phyloP scores from a whole-genome alignment of 2,329 filamentous ascomycete genomes.

The Exophiala calicioides region DNA sequence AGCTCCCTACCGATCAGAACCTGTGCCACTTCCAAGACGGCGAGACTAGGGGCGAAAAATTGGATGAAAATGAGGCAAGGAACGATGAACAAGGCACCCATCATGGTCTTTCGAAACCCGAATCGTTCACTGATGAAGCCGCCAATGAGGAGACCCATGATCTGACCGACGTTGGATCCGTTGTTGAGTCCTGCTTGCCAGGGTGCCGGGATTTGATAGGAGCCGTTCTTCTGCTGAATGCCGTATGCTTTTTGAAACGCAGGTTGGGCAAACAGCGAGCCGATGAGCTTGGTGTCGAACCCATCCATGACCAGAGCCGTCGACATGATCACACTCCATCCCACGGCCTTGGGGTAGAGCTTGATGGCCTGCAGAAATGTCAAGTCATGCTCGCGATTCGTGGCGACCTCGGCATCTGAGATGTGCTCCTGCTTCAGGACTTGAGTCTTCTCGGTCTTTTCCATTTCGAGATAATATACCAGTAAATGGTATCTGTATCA shows the following conservation, averaged over 20 bases:
- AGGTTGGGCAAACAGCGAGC: slow-evolving; percentile 68
- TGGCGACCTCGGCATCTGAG: slow-evolving; percentile 31
- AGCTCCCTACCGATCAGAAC: slow-evolving; percentile 35
- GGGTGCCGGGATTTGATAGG: slow-evolving; percentile 8
- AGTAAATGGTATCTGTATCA: not conserved
- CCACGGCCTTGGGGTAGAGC: slow-evolving; percentile 82
- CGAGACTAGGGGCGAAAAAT: slow-evolving; percentile 42
- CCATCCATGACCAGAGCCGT: slow-evolving; percentile 91
- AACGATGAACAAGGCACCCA: slow-evolving; percentile 27
- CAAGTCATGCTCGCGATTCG: slow-evolving; percentile 60
- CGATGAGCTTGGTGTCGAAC: slow-evolving; percentile 54
- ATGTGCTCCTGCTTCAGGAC: not conserved
- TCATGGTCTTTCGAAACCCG: slow-evolving; percentile 38
- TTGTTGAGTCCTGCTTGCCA: slow-evolving; percentile 30
- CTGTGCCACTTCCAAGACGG: slow-evolving; percentile 36
- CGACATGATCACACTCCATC: slow-evolving; percentile 80
- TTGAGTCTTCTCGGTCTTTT: not conserved
- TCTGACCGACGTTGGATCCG: slow-evolving; percentile 32
- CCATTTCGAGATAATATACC: too few species aligned
- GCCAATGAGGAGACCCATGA: slow-evolving; percentile 35
- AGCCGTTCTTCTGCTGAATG: slow-evolving; percentile 3
- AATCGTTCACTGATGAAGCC: slow-evolving; percentile 34
- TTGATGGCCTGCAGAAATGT: slow-evolving; percentile 72
- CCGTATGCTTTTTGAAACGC: slow-evolving; percentile 43
- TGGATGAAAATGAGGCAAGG: slow-evolving; percentile 37